Conservation (phyloP, 208 protist genomes). For the Naegleria gruberi region DNA sequence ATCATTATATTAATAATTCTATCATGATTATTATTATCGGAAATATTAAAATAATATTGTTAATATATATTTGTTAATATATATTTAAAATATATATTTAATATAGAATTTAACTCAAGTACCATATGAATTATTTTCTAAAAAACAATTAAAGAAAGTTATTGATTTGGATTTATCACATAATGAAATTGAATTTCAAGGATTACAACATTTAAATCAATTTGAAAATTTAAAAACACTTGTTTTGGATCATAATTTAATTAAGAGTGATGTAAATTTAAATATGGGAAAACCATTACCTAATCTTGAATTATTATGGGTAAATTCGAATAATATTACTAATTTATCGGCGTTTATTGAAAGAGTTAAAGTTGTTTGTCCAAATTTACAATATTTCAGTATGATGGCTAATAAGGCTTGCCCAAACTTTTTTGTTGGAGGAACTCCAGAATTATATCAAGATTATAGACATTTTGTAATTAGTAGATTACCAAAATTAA, state of each 20-base stretch:
- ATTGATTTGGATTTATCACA: not conserved
- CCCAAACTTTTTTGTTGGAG: slow-evolving; percentile 13
- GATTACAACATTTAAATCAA: not conserved
- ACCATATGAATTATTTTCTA: not conserved
- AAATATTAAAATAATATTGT: not conserved
- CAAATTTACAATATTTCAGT: slow-evolving; percentile 5
- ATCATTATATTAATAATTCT: not conserved
- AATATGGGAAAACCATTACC: slow-evolving; percentile 2
- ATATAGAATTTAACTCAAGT: not conserved
- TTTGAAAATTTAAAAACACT: not conserved
- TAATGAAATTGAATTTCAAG: not conserved
- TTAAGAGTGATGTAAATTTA: not conserved
- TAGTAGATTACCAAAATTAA: slow-evolving; percentile 7
- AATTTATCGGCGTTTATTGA: slow-evolving; percentile 4
- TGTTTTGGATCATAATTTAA: not conserved
- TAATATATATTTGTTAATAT: not conserved
- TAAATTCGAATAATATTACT: not conserved
- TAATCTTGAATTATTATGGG: slow-evolving; percentile 1
- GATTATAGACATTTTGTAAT: slow-evolving; percentile 12
- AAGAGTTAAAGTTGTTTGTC: not conserved
- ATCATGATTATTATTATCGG: not conserved
- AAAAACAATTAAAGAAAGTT: not conserved
- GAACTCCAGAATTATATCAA: not conserved
- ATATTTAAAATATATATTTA: not conserved
- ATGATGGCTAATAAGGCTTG: slow-evolving; percentile 22